These are phyloP conservation scores for Tulasnella sp. DNA, from an alignment of 768 basidiomycete species.

Conservation along the genomic window DNA sequence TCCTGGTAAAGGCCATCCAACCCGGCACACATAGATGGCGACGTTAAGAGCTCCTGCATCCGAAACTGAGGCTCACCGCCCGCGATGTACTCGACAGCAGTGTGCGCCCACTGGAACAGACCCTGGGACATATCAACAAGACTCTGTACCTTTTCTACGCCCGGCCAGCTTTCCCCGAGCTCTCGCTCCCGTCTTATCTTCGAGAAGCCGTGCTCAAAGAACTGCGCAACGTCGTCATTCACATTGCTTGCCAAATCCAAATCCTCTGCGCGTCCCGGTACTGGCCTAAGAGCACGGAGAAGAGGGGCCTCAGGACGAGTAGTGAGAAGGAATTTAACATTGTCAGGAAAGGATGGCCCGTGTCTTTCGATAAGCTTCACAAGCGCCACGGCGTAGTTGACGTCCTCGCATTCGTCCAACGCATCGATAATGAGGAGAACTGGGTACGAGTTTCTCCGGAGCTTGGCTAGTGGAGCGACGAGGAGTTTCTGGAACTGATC, in stretches of 20 bases:
- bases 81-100: not conserved
- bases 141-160: not conserved
- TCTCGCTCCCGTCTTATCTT: not conserved
- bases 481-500: too few species aligned
- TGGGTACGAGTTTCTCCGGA: too few species aligned
- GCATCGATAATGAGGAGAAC: not conserved
- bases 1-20: not conserved
- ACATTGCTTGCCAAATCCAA: not conserved
- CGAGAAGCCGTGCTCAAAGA: not conserved
- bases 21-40: not conserved
- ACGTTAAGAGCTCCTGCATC: not conserved
- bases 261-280: not conserved
- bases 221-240: not conserved
- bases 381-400: not conserved
- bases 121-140: not conserved
- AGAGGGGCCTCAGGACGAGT: not conserved
- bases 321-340: not conserved
- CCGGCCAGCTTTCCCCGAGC: not conserved
- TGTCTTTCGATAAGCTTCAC: not conserved
- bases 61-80: not conserved
- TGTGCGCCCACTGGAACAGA: not conserved
- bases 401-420: not conserved
- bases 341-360: not conserved
- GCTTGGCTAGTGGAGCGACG: too few species aligned
- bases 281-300: not conserved